Conservation (phyloP, 768 basidiomycete genomes). For the Boletus tylopilopsis region DNA sequence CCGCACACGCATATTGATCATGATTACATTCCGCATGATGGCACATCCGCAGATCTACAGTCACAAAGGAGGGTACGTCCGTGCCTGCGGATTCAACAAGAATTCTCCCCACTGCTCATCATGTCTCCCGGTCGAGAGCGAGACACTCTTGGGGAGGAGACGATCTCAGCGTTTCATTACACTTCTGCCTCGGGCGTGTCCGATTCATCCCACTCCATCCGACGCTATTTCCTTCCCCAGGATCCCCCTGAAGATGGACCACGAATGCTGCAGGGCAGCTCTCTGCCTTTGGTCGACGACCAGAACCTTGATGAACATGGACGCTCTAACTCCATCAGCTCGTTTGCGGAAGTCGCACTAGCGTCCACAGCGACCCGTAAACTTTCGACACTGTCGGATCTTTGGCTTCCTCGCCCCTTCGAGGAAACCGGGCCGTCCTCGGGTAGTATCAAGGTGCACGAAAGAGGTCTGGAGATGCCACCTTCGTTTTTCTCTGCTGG, state of each 20-base stretch:
- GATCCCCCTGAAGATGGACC: not conserved
- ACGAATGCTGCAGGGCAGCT: not conserved
- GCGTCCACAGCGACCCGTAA: not conserved
- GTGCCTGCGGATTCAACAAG: slow-evolving; percentile 2
- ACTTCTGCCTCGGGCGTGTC: not conserved
- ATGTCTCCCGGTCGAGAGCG: slow-evolving; percentile 9
- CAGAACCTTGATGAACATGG: not conserved
- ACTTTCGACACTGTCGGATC: slow-evolving; percentile 14
- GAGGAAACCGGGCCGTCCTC: slow-evolving; percentile 4
- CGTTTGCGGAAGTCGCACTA: slow-evolving; percentile 19
- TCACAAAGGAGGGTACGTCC: slow-evolving; percentile 4
- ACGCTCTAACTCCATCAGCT: slow-evolving; percentile 12
- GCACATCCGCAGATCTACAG: not conserved
- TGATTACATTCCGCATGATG: not conserved
- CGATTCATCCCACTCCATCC: slow-evolving; percentile 1
- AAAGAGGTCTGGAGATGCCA: slow-evolving; percentile 14
- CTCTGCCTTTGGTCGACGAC: not conserved
- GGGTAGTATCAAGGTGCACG: slow-evolving; percentile 8
- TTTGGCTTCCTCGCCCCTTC: slow-evolving; percentile 19
- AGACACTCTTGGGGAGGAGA: not conserved
- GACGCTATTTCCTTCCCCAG: not conserved
- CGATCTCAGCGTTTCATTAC: not conserved
- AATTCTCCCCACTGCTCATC: slow-evolving; percentile 24
- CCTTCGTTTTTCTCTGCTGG: slow-evolving; percentile 5
- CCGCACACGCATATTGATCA: not conserved